A percentile compares a stretch with the other conserved stretches of the same genome.
phyloP scores from a whole-genome alignment of 2,329 filamentous ascomycete genomes.

The Cercospora sojina region DNA sequence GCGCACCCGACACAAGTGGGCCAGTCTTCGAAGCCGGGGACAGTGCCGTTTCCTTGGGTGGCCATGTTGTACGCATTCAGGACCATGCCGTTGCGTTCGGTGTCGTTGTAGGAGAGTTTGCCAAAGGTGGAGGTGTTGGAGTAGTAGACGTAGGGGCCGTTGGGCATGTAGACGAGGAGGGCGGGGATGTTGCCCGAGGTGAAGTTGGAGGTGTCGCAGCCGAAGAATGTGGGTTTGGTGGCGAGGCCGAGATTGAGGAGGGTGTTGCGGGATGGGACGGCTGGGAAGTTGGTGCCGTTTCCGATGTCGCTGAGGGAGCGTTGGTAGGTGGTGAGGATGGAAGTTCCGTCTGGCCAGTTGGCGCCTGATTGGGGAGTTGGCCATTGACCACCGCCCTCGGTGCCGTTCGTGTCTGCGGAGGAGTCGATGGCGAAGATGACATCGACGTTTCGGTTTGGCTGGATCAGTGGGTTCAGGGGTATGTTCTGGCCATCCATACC shows the following conservation, averaged over 20 bases:
- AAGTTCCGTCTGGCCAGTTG: conserved; percentile 75
- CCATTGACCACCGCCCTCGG: conserved; percentile 45
- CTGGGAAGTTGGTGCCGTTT: conserved; percentile 70
- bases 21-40: conserved; percentile 68
- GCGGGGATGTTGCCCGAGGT: conserved; percentile 55
- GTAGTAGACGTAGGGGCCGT: conserved; percentile 60
- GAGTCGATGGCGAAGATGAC: conserved; percentile 79
- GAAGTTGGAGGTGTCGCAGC: conserved; percentile 67
- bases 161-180: conserved; percentile 84
- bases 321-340: conserved; percentile 71
- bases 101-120: conserved; percentile 60
- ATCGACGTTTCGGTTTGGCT: conserved; percentile 69
- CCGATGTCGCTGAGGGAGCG: conserved; percentile 59
- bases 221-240: conserved; percentile 70
- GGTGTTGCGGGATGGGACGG: conserved; percentile 70
- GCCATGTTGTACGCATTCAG: conserved; percentile 81
- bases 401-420: conserved; percentile 64
- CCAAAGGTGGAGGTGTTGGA: conserved; percentile 78
- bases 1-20: conserved; percentile 84
- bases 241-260: conserved; percentile 77
- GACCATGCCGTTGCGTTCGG: conserved; percentile 75
- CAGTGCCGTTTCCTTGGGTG: conserved; percentile 77
- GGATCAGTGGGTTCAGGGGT: conserved; percentile 73
- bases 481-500: conserved; percentile 78
- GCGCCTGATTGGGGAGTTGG: conserved; percentile 39